Evolutionary conservation across 2,329 filamentous ascomycete genomes (phyloP).

Genomic region (Hymenoscyphus occultus): DNA sequence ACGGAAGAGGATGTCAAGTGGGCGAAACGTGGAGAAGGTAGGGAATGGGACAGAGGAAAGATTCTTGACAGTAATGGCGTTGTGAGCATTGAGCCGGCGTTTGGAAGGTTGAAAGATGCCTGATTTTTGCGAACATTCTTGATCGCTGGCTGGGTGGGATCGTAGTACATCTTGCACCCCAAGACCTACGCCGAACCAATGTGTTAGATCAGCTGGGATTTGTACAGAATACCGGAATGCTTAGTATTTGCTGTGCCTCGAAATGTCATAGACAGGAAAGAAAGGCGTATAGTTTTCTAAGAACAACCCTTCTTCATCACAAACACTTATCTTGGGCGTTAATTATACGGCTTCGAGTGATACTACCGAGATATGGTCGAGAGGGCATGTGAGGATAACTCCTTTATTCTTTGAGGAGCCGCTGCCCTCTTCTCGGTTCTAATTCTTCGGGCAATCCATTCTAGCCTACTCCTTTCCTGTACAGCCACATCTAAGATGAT

Average conservation of each 20-base stretch:
- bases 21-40: conserved; percentile 49
- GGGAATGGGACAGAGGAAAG: conserved; percentile 68
- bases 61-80: conserved; percentile 53
- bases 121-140: neutral
- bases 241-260: neutral
- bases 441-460: no score
- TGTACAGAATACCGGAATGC: neutral
- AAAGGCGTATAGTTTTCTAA: neutral
- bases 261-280: neutral
- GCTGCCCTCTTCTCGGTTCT: no score
- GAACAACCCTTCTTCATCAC: no score
- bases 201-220: neutral
- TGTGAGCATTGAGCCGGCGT: conserved; percentile 37
- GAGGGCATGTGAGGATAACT: no score
- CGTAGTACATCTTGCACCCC: neutral
- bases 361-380: no score
- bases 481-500: no score
- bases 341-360: no score
- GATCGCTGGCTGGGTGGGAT: neutral
- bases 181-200: neutral
- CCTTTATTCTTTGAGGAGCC: no score
- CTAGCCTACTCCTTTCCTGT: no score
- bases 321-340: no score
- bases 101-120: conserved; percentile 30
- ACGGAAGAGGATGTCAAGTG: conserved; percentile 68